phyloP scores from a whole-genome alignment of 305 asterid species.

The Solanum chacoense region DNA sequence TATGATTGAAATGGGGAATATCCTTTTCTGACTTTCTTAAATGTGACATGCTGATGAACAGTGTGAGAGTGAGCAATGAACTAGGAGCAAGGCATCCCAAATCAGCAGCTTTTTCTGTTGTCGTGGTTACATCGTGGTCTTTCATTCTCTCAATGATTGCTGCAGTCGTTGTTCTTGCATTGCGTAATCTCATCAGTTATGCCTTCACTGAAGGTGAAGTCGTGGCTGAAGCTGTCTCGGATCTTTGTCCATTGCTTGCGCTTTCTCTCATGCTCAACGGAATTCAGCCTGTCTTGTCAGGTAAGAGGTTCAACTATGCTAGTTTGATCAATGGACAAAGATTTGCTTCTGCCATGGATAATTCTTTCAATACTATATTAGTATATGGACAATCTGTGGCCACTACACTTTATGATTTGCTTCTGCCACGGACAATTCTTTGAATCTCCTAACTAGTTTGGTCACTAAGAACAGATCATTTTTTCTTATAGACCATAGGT shows the following conservation, averaged over 20 bases:
- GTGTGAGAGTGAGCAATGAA: slow-evolving; percentile 29
- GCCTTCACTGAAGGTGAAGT: slow-evolving; percentile 20
- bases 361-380: no score
- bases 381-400: no score
- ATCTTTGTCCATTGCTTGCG: slow-evolving; percentile 20
- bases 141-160: slow-evolving; percentile 10
- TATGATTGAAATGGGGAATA: background rate
- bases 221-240: slow-evolving; percentile 22
- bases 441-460: background rate
- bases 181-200: slow-evolving; percentile 19
- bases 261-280: slow-evolving; percentile 17
- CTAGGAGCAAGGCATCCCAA: slow-evolving; percentile 28
- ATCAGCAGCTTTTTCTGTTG: slow-evolving; percentile 25
- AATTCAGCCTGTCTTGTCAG: slow-evolving; percentile 22
- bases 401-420: background rate
- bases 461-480: background rate
- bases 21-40: background rate
- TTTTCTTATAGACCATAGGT: background rate
- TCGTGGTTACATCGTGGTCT: slow-evolving; percentile 11
- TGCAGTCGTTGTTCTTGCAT: slow-evolving; percentile 5
- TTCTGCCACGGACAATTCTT: background rate
- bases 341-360: no score
- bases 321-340: no score
- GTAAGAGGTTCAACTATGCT: no score
- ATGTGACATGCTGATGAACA: slow-evolving; percentile 1